Conservation (phyloP, 2,329 filamentous ascomycete species). For the Aspergillus caelatus region DNA sequence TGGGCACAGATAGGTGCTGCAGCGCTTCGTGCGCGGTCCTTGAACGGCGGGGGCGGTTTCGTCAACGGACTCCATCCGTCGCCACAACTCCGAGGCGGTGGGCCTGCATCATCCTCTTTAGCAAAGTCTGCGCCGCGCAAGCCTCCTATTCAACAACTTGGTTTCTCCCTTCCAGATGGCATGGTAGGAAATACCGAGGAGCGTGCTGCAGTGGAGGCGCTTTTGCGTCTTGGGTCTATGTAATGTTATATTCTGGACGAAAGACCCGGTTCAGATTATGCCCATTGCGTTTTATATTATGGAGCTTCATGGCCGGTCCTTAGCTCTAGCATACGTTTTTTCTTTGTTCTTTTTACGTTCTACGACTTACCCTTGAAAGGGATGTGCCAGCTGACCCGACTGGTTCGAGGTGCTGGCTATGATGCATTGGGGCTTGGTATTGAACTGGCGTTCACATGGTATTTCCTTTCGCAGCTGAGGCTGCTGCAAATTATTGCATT, state of each 20-base stretch:
- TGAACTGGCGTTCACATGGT: constrained; percentile 15
- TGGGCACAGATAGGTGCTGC: constrained; percentile 89
- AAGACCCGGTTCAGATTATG: neutral
- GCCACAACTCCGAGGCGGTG: constrained; percentile 30
- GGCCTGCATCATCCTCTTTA: constrained; percentile 41
- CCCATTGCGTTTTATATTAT: constrained; percentile 15
- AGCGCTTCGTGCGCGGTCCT: constrained; percentile 71
- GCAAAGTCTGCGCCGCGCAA: constrained; percentile 44
- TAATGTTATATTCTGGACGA: constrained; percentile 31
- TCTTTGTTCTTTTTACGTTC: constrained; percentile 12
- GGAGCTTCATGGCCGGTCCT: constrained; percentile 16
- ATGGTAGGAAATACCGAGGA: constrained; percentile 44
- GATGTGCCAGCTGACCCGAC: constrained; percentile 19
- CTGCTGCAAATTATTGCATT: constrained; percentile 1
- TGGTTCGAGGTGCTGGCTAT: constrained; percentile 23
- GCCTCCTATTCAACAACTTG: constrained; percentile 36
- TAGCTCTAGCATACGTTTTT: constrained; percentile 2
- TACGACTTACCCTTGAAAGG: constrained; percentile 16
- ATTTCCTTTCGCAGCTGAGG: neutral
- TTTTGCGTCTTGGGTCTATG: constrained; percentile 52
- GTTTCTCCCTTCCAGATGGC: constrained; percentile 37
- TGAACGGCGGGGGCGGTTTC: constrained; percentile 49
- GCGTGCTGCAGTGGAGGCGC: constrained; percentile 52
- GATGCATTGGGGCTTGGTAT: constrained; percentile 25
- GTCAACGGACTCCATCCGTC: constrained; percentile 37